These are phyloP conservation scores for Centrapalus pauciflorus DNA, from an alignment of 129 eudicot genomes.

Conservation along the genomic window DNA sequence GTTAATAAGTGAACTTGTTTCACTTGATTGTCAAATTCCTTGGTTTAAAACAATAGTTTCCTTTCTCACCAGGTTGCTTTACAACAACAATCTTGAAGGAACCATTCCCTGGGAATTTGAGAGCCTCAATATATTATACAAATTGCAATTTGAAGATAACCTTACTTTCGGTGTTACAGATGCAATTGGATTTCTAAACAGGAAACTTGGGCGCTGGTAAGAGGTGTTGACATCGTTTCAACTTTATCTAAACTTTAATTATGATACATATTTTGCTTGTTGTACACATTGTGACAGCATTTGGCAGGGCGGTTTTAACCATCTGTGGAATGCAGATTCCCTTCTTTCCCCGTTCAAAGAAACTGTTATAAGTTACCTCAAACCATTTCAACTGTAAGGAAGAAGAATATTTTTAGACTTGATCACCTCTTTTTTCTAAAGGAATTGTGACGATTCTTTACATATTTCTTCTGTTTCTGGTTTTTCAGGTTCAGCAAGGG, in stretches of 20 bases:
- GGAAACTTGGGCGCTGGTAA: conserved; percentile 73
- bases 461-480: not conserved
- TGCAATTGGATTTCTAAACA: conserved; percentile 40
- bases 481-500: conserved; percentile 39
- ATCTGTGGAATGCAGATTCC: conserved; percentile 23
- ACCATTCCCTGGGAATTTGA: conserved; percentile 33
- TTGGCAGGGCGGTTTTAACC: conserved; percentile 31
- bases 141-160: conserved; percentile 40
- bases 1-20: not conserved
- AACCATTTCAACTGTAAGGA: conserved; percentile 40
- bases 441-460: not conserved
- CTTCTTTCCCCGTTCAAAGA: conserved; percentile 22
- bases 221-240: conserved; percentile 3
- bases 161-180: conserved; percentile 28
- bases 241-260: not conserved
- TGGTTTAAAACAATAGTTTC: too few relatives aligned
- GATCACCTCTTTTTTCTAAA: not conserved
- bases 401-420: not conserved
- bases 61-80: conserved; percentile 44
- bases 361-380: conserved; percentile 24
- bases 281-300: conserved; percentile 33
- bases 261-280: not conserved
- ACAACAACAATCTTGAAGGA: conserved; percentile 50
- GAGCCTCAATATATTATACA: conserved; percentile 34
- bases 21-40: conserved; percentile 2